Evolutionary conservation across 345 rosid species (phyloP).

Genomic region (Salix viminalis): DNA sequence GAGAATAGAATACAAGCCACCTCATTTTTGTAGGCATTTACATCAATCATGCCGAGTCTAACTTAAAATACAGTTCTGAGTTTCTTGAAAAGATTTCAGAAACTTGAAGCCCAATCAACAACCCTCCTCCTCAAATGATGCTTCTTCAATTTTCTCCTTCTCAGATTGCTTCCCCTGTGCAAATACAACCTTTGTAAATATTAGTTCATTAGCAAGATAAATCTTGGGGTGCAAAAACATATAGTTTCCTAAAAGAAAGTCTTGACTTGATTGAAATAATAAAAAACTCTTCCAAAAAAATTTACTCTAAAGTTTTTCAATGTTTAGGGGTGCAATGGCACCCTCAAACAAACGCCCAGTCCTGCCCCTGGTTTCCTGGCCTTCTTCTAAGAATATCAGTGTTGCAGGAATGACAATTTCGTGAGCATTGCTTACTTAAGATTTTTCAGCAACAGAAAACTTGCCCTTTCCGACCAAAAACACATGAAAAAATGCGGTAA

Average conservation of each 20-base stretch:
- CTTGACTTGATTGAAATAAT: not conserved
- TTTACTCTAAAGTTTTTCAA: not conserved
- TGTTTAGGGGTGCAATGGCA: no score
- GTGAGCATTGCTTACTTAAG: not conserved
- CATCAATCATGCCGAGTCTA: not conserved
- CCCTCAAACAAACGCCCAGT: not conserved
- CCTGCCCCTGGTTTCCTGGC: not conserved
- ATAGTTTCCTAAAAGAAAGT: not conserved
- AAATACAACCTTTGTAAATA: not conserved
- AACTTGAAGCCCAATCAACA: constrained; percentile 22
- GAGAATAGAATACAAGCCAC: not conserved
- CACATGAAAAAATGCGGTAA: not conserved
- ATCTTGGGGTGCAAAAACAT: not conserved
- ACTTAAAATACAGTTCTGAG: not conserved
- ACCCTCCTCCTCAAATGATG: constrained; percentile 35
- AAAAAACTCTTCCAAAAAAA: not conserved
- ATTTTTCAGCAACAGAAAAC: not conserved
- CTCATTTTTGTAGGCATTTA: not conserved
- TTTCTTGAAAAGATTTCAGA: not conserved
- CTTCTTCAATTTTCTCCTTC: constrained; percentile 63
- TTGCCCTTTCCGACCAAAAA: not conserved
- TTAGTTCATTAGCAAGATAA: not conserved
- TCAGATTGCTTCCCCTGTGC: constrained; percentile 53
- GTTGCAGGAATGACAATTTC: not conserved
- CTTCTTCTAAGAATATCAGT: not conserved